These are phyloP conservation scores for Clarkia xantiana DNA, from an alignment of 345 rosid species.

Conservation along the genomic window DNA sequence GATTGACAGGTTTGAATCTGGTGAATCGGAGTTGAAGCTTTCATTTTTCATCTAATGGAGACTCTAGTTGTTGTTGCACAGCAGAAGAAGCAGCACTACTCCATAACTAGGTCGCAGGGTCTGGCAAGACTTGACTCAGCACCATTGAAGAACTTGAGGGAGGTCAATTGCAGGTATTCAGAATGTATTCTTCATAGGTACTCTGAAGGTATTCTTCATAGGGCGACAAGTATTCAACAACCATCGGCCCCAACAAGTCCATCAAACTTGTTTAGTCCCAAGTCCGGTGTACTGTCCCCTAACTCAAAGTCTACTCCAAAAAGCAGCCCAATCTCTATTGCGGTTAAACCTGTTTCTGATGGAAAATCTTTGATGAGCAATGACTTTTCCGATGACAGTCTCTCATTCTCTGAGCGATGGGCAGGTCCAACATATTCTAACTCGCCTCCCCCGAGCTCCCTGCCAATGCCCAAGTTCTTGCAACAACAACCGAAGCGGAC, in stretches of 20 bases:
- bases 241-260: slow-evolving; percentile 15
- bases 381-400: slow-evolving; percentile 18
- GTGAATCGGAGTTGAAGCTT: neutral
- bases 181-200: slow-evolving; percentile 67
- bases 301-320: slow-evolving; percentile 8
- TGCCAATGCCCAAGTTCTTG: slow-evolving; percentile 86
- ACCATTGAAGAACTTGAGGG: slow-evolving; percentile 42
- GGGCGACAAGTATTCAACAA: slow-evolving; percentile 15
- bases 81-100: slow-evolving; percentile 45
- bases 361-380: slow-evolving; percentile 17
- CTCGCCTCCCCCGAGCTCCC: slow-evolving; percentile 88
- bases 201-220: slow-evolving; percentile 48
- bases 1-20: slow-evolving; percentile 2
- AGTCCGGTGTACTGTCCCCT: slow-evolving; percentile 6
- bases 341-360: slow-evolving; percentile 11
- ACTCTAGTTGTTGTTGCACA: slow-evolving; percentile 57
- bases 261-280: slow-evolving; percentile 8
- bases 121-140: slow-evolving; percentile 34
- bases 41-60: slow-evolving; percentile 38
- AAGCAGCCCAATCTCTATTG: slow-evolving; percentile 48
- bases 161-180: slow-evolving; percentile 59
- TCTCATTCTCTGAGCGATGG: slow-evolving; percentile 68
- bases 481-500: slow-evolving; percentile 42
- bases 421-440: slow-evolving; percentile 97
- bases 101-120: slow-evolving; percentile 22